A percentile compares a stretch with the other conserved stretches of the same genome.
These are phyloP conservation scores for Myxozyma geophila DNA, from an alignment of 805 yeast genomes.

Conservation along the genomic window DNA sequence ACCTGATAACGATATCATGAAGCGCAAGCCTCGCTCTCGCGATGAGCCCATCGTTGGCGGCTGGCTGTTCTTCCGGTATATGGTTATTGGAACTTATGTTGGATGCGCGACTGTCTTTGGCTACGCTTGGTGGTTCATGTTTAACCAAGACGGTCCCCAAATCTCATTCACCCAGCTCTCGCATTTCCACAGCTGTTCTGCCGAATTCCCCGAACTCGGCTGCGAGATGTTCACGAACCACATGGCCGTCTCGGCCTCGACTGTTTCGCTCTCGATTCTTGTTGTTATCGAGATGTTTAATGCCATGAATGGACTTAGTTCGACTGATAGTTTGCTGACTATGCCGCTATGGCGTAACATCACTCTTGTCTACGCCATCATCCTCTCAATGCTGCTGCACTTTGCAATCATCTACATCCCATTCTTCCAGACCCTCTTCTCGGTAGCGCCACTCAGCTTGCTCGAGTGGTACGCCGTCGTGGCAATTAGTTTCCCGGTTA, in stretches of 20 bases:
- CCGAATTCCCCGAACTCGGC: slow-evolving; percentile 40
- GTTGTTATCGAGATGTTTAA: slow-evolving; percentile 52
- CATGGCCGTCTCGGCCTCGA: slow-evolving; percentile 45
- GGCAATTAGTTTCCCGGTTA: slow-evolving; percentile 47
- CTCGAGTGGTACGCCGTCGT: slow-evolving; percentile 49
- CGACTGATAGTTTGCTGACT: slow-evolving; percentile 47
- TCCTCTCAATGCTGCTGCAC: slow-evolving; percentile 47
- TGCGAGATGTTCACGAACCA: slow-evolving; percentile 45
- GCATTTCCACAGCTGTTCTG: slow-evolving; percentile 47
- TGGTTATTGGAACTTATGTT: slow-evolving; percentile 50
- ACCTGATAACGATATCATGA: slow-evolving; percentile 49
- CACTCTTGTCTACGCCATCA: slow-evolving; percentile 48
- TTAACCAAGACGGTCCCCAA: slow-evolving; percentile 47
- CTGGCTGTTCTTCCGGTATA: slow-evolving; percentile 49
- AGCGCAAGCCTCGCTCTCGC: slow-evolving; percentile 44
- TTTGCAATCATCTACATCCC: slow-evolving; percentile 46
- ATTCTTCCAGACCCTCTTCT: slow-evolving; percentile 44
- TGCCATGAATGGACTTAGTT: slow-evolving; percentile 49
- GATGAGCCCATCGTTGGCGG: slow-evolving; percentile 49
- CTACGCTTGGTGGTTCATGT: slow-evolving; percentile 50
- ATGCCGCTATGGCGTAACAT: slow-evolving; percentile 50
- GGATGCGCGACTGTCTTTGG: slow-evolving; percentile 52
- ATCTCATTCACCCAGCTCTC: slow-evolving; percentile 46
- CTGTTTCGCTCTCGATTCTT: slow-evolving; percentile 49
- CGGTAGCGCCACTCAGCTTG: slow-evolving; percentile 45